Conservation (phyloP, 2,329 filamentous ascomycete genomes). For the Paecilomyces sp. region DNA sequence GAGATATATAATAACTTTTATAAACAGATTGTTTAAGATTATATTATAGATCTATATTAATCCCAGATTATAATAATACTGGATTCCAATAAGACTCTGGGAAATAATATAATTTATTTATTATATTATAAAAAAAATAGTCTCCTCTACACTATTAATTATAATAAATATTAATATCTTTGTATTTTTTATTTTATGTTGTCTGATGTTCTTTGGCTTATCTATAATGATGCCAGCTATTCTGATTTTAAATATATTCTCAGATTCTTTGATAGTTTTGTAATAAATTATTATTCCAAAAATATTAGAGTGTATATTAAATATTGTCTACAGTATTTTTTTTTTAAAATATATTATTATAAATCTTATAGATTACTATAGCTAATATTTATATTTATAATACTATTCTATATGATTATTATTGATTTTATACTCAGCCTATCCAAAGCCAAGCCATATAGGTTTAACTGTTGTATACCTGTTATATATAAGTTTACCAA, state of each 20-base stretch:
- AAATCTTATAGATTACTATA: not conserved
- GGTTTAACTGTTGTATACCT: not conserved
- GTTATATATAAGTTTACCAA: not conserved
- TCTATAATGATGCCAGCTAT: not conserved
- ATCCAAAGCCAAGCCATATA: not conserved
- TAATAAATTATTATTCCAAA: not conserved
- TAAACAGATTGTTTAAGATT: not conserved
- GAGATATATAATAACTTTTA: not conserved
- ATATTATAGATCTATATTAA: not conserved
- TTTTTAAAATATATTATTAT: not conserved
- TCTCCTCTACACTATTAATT: not conserved
- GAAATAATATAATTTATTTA: not conserved
- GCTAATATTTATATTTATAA: not conserved
- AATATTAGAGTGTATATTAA: not conserved
- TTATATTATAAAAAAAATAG: not conserved
- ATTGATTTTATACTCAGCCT: not conserved
- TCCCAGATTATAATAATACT: not conserved
- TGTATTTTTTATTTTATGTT: not conserved
- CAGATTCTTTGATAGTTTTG: not conserved
- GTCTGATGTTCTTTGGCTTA: not conserved
- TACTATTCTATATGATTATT: not conserved
- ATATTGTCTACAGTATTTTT: not conserved
- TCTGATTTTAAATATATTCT: not conserved
- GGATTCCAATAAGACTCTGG: not conserved
- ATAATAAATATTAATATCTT: not conserved